Conservation (phyloP, 202 grass and related monocot species). For the Setaria viridis region DNA sequence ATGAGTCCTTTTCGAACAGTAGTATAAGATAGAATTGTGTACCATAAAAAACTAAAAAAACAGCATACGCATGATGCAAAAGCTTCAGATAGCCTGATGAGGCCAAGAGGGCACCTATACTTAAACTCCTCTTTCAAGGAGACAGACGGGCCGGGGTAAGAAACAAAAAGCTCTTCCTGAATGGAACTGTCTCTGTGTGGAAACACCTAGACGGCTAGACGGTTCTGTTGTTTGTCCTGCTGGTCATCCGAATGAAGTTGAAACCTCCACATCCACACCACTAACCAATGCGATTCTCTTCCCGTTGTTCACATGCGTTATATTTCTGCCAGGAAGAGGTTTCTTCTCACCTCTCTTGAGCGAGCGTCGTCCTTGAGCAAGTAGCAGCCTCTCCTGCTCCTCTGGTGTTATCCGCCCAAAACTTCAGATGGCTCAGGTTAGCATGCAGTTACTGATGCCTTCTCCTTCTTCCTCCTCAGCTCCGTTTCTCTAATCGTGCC, state of each 20-base stretch:
- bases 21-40: too few species aligned
- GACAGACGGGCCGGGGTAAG: not conserved
- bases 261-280: too few species aligned
- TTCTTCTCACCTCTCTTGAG: not conserved
- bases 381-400: too few species aligned
- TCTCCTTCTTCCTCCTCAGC: not conserved
- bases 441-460: not conserved
- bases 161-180: not conserved
- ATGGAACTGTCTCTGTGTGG: not conserved
- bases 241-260: not conserved
- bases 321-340: not conserved
- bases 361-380: too few species aligned
- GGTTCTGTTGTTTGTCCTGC: slow-evolving; percentile 11
- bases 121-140: not conserved
- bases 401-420: not conserved
- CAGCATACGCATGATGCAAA: too few species aligned
- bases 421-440: slow-evolving; percentile 60
- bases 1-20: not conserved
- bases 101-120: too few species aligned
- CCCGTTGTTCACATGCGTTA: not conserved
- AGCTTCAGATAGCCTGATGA: too few species aligned
- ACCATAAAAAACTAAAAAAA: too few species aligned
- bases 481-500: not conserved
- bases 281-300: not conserved
- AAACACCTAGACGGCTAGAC: slow-evolving; percentile 1